Evolutionary conservation across 176 grass and related monocot species (phyloP), one percentile per base, ranked within the genome.

Genomic region (Metroxylon sagu): DNA sequence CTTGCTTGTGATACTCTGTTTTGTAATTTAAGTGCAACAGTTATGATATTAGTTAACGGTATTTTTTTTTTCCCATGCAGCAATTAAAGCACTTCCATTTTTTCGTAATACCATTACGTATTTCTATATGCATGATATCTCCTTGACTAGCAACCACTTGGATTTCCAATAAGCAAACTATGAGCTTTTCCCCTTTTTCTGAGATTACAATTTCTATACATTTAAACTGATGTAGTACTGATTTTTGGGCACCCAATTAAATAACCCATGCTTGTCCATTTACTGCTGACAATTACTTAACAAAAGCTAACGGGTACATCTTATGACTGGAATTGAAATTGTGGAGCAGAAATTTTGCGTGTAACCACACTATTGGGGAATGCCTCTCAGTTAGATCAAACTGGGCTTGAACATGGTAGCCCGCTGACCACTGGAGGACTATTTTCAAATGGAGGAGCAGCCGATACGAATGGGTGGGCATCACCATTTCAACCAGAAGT

Each of bases 341-440:
- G 56, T 52, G 61, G 69, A 79, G 56, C 76, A 79, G 76, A 79
- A 67, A 79, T 79, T 57, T 72, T 72, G 76, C 76, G 68, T 71
- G 53, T 78, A 43, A 71, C 68, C 61, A 51, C 54, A 25, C 55
- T 79, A 48, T 61, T 73, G 76, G 76, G 70, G 62, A 79, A 66
- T 73, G 59, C 70, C 39, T 71, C 69, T 56, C 43, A 72, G 72
- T 73, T 79, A 73, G 76, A 79, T 67, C 76, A 79, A 61, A 55
- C 67, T 65, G 75, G 75, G 53, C 29, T 57, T 71, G 61, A 79
- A 67, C 76, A 72, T 67, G 76, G 76, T 67, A 79, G 76, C 69
- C 76, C 62, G 50, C 62, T 79, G 28, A 61, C 54, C 56, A 67
- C 62, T 30, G 76, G 76, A 78, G 68, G 68, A 79, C 31, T 59